Base-by-base conservation (phyloP, 2,329 filamentous ascomycete species). In the Aspergillus puulaauensis region DNA sequence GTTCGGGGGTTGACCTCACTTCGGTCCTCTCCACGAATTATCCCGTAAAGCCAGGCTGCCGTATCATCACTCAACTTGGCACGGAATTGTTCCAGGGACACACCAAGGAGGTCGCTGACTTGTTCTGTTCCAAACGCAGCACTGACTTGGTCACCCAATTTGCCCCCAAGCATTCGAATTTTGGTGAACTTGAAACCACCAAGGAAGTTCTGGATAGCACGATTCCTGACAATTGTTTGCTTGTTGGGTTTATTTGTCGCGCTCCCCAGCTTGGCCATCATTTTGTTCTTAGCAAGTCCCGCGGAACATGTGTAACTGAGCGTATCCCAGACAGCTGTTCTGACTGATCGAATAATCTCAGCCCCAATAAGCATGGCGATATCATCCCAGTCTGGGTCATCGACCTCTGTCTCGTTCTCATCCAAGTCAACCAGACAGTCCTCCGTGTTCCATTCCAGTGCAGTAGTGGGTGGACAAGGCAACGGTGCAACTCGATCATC, bases 321-420 rank as follows among this genome's bases (percentile, higher is more conserved):
- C 62, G 83, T 81, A 46, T 89, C 82, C 64, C 82, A 86, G 57
- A 99, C 83, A 51, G 83, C 80, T 21, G 80, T 79, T 51, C 95
- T 86, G 17, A 98, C 83, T 59, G 86, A 82, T 19, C 91, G 85
- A 35, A 97, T 86, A 66, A 98, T 95, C 70, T 97, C 92, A 2
- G 92, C 93, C 0, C 90, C 95, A 68, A 97, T 86, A 31, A 91
- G 80, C 71, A 96, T 90, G 15, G 86, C 90, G 63, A 98, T 83
- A 78, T 99, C 95, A 73, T 99, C 93, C 95, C 95, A 99, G 75
- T 99, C 95, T 1, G 91, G 91, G 68, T 96, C 89, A 64, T 89
- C 83, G 19, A 88, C 83, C 73, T 96, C 93, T 11, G 84, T 84
- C 60, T 92, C 85, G 23, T 80, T 79, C 40, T 86, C 81, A 63